Base-by-base conservation (phyloP, 208 protist genomes). In the Blechomonas ayalai region DNA sequence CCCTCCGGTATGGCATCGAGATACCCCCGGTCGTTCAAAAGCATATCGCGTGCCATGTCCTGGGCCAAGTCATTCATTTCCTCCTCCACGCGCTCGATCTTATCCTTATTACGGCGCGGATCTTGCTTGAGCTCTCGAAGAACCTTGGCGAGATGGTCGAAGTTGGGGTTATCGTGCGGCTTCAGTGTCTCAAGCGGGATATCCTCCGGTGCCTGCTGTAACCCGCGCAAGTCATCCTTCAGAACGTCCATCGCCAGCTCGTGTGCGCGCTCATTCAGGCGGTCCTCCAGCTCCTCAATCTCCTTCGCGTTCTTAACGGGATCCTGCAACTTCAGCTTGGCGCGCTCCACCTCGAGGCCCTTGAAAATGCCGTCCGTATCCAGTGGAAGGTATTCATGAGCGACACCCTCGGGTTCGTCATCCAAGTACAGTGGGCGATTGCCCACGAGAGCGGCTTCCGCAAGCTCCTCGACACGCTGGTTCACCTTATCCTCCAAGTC, bases 21-120 rank as follows among this genome's bases (percentile, higher is more conserved):
- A 51, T 74, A 82, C 24, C 40, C 35, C 24, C 79, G 67, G 43
- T 82, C 61, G 12, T 65, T 65, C 5, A 50, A 36, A 9, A 84
- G 64, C 25, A 55, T 62, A 19, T 68, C 64, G 20, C 67, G 48
- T 0, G 76, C 83, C 7, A 92, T 56, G 49, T 88, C 76, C 41
- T 82, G 60, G 12, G 63, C 60, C 19, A 75, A 70, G 42, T 75
- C 70, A 42, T 85, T 76, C 73, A 87, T 80, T 37, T 78, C 73
- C n/a, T 66, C 64, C 65, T 88, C 75, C 6, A 89, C 67, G 16
- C 56, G 62, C 16, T 53, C 59, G 26, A 85, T 67, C 52, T 65
- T 76, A 34, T 76, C 52, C 5, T 45, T 44, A 44, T 90, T 81
- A 29, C 59, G 57, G 37, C 52, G 52, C n/a, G 63, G 66, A 43